These are phyloP conservation scores for Cryptococcus sp. DNA, from an alignment of 1,284 basidiomycete genomes.

Conservation along the genomic window DNA sequence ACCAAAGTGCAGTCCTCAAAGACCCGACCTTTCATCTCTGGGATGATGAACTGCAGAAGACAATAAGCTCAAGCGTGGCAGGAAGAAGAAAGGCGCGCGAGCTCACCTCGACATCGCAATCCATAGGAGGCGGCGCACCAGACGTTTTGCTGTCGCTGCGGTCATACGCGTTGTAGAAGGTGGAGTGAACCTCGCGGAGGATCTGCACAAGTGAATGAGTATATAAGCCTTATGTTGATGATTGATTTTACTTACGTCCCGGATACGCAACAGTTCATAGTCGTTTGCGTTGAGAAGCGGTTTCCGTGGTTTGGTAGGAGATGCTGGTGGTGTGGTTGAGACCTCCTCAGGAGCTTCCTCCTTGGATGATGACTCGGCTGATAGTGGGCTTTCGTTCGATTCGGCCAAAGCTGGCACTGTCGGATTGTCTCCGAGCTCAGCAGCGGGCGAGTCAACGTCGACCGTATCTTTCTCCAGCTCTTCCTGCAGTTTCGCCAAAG, in stretches of 20 bases:
- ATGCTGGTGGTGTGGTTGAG: slow-evolving; percentile 6
- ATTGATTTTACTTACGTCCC: slow-evolving; percentile 46
- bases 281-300: slow-evolving; percentile 85
- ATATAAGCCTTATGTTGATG: slow-evolving; percentile 6
- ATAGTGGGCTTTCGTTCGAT: not conserved
- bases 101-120: slow-evolving; percentile 66
- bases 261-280: slow-evolving; percentile 75
- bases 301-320: slow-evolving; percentile 22
- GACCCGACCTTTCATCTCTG: slow-evolving; percentile 71
- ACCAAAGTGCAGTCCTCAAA: slow-evolving; percentile 76
- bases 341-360: slow-evolving; percentile 14
- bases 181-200: slow-evolving; percentile 20
- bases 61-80: not conserved
- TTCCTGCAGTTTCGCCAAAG: slow-evolving; percentile 84
- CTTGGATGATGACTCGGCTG: not conserved
- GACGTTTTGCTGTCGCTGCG: slow-evolving; percentile 10
- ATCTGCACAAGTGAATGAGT: slow-evolving; percentile 6
- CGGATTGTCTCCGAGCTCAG: not conserved
- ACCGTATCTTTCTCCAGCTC: slow-evolving; percentile 60
- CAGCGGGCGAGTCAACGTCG: not conserved
- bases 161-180: slow-evolving; percentile 18
- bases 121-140: slow-evolving; percentile 21
- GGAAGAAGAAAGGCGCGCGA: not conserved
- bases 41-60: slow-evolving; percentile 70
- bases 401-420: not conserved